Base-by-base conservation (phyloP, 225 moss, liverwort and hornwort genomes). In the Bryum argenteum region DNA sequence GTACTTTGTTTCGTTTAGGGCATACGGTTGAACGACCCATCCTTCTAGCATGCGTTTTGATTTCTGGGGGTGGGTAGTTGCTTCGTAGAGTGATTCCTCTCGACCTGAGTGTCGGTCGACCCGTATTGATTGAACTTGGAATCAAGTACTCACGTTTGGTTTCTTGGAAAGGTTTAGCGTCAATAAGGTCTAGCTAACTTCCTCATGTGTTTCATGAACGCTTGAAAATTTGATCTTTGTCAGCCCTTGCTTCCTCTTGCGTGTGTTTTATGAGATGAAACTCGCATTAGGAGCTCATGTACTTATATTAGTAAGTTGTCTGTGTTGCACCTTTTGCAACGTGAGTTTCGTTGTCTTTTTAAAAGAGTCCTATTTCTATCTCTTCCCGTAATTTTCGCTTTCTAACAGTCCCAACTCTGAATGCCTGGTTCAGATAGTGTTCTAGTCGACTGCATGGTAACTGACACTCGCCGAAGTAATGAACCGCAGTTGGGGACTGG, bases 401-500 rank as follows among this genome's bases (percentile, higher is more conserved):
- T 24, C 17, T 41, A n/a, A 23, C 12, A 10, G 24, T 13, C 22
- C 8, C 21, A 3, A 54, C 20, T 16, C 21, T 54, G 0, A 21
- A 21, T 20, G 9, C 1, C 16, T 40, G 21, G 15, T 40, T 22
- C 10, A 57, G 24, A 24, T 14, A 26, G 57, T 57, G 57, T 24
- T 23, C 12, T 57, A 14, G 57, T n/a, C 14, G 24, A 23, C 23
- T 57, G 14, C 78, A 37, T 37, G 54, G 62, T 63, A 21, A 57
- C 63, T 69, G 58, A 69, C 54, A 7, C 43, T 38, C 33, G 53
- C 23, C 38, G 52, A 19, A 33, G 5, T 61, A 69, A 39, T 67
- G 63, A 10, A 22, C 19, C 75, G 83, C 86, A 93, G 92, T 61
- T 90, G 71, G 85, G 79, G 53, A 88, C 85, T 50, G 89, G 89